phyloP scores from a whole-genome alignment of 805 yeast species.

The Ogataea pini region DNA sequence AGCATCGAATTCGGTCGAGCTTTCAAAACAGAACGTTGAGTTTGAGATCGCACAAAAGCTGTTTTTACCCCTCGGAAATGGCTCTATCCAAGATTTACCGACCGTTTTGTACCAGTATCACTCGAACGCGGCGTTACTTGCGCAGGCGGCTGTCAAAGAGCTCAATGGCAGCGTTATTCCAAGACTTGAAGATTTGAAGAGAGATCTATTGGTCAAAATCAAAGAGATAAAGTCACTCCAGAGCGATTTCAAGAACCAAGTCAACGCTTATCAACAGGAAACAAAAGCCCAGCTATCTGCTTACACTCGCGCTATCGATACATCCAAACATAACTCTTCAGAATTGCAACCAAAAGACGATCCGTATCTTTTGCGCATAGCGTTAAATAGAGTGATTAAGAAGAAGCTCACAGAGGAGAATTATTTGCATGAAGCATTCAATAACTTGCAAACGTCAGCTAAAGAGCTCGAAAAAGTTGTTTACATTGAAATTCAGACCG shows the following conservation, averaged over 20 bases:
- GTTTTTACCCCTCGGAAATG: slow-evolving; percentile 76
- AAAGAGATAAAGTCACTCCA: slow-evolving; percentile 82
- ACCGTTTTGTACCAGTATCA: slow-evolving; percentile 57
- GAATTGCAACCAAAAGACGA: slow-evolving; percentile 59
- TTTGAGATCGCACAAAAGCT: slow-evolving; percentile 43
- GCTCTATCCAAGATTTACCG: slow-evolving; percentile 83
- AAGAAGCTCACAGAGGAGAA: slow-evolving; percentile 82
- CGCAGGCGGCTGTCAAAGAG: slow-evolving; percentile 60
- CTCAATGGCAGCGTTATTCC: slow-evolving; percentile 63
- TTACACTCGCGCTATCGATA: slow-evolving; percentile 64
- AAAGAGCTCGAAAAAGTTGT: slow-evolving; percentile 87
- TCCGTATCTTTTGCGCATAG: slow-evolving; percentile 74
- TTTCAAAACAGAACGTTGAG: slow-evolving; percentile 33
- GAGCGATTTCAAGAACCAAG: slow-evolving; percentile 80
- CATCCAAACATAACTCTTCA: slow-evolving; percentile 50
- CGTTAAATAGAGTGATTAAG: slow-evolving; percentile 74
- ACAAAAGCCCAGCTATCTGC: slow-evolving; percentile 58
- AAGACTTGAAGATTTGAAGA: slow-evolving; percentile 63
- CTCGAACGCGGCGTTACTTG: slow-evolving; percentile 56
- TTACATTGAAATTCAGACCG: slow-evolving; percentile 81
- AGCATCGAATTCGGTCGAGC: slow-evolving; percentile 12
- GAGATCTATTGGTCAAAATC: slow-evolving; percentile 80
- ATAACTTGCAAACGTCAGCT: slow-evolving; percentile 84
- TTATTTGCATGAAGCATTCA: slow-evolving; percentile 83
- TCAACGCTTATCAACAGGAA: slow-evolving; percentile 65